Evolutionary conservation across 192 early-diverging fungal species (phyloP).

Genomic region (Gonapodya sp.): DNA sequence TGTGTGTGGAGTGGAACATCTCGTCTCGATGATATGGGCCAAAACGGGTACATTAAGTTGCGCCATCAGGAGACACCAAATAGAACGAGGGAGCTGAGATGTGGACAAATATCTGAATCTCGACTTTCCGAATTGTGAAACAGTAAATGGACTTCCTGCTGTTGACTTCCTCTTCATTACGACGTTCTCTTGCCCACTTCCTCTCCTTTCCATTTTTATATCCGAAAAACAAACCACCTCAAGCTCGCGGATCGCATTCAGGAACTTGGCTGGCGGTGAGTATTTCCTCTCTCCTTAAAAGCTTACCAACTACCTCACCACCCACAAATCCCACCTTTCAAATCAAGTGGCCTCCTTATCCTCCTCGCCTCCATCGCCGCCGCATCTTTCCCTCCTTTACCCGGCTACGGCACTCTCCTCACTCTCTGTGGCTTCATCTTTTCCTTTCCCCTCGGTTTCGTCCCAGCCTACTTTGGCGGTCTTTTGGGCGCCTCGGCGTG

Average conservation of each 20-base stretch:
- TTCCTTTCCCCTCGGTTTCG: conserved; percentile 46
- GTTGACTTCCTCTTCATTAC: no score
- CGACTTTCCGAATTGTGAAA: no score
- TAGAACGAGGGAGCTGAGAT: no score
- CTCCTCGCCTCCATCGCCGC: conserved; percentile 41
- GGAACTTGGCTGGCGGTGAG: background rate
- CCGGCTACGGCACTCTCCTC: conserved; percentile 56
- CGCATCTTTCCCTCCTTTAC: conserved; percentile 57
- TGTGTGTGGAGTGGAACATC: no score
- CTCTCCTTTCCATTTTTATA: background rate
- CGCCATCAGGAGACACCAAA: no score
- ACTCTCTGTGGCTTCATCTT: conserved; percentile 58
- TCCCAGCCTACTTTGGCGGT: conserved; percentile 45
- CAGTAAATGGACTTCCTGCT: no score
- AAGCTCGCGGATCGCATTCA: background rate
- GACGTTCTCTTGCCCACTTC: background rate
- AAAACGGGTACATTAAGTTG: no score
- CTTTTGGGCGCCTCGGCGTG: conserved; percentile 12
- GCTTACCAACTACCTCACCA: background rate
- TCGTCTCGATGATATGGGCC: no score
- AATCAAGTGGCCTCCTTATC: conserved; percentile 23
- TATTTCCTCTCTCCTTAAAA: background rate
- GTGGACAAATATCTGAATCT: no score
- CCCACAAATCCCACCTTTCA: no score
- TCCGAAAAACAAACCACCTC: background rate